Base-by-base conservation (phyloP, 495 filamentous ascomycete genomes). In the Filosporella fistucella region DNA sequence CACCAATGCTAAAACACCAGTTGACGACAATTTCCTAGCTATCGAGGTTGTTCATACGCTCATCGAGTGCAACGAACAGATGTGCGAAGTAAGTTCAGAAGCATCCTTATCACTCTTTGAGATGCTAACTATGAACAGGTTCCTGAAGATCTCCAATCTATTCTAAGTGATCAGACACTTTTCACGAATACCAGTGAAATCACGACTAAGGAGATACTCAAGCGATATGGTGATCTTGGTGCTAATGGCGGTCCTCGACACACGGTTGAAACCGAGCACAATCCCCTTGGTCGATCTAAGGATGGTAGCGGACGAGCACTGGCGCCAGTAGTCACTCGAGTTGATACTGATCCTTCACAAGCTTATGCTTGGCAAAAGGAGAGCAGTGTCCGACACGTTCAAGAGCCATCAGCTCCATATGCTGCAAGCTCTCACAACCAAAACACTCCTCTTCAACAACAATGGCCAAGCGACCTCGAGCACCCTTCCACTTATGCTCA, bases 191-290 rank as follows among this genome's bases (percentile, higher is more conserved):
- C 74, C 50, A 80, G 82, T 30, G 91, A 99, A 44, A 81, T 97
- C 38, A 96, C 94, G 1, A 91, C 91, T 1, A 97, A 99, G 61
- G 93, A 97, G 59, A 97, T 99, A 42, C 76, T 99, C 18, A 89
- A 90, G 62, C 78, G 86, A 32, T 91, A 91, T 61, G 87, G 85
- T 6, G 85, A 89, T 53, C 86, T 91, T 52, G 76, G 76, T 29
- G 72, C 72, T 11, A 78, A 71, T 50, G 72, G 73, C 33, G 67
- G 79, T 17, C 71, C 80, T 10, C 74, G 71, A 49, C 75, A 76
- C 56, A 76, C 87, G 54, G 69, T 80, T 41, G 52, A 66, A 57
- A 74, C 58, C 52, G 67, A 57, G 60, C 74, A 59, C 61, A 77
- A 39, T 56, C 68, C 63, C 57, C 71, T 54, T 44, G 68, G 26